Conservation (phyloP, 352 stramenopile species). For the Thraustochytrium striatum region DNA sequence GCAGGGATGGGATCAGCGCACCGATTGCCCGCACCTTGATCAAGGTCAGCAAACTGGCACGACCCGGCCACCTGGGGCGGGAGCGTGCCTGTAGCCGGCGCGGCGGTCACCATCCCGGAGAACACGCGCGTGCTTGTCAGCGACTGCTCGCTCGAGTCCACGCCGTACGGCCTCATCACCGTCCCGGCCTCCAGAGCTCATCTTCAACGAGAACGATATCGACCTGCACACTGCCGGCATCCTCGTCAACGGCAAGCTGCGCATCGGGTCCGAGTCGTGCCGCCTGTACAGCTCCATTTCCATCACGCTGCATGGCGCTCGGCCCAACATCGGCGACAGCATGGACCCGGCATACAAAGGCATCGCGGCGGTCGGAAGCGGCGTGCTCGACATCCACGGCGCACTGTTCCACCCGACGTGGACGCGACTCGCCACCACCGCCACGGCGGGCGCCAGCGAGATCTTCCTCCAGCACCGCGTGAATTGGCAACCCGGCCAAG, state of each 20-base stretch:
- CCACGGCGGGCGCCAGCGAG: neutral
- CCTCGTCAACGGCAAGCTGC: conserved; percentile 53
- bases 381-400: conserved; percentile 56
- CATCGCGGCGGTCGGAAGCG: conserved; percentile 52
- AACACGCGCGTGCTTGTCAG: neutral
- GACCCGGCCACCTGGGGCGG: neutral
- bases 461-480: conserved; percentile 31
- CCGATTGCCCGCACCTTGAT: too few species aligned
- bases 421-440: conserved; percentile 54
- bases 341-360: conserved; percentile 53
- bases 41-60: too few species aligned
- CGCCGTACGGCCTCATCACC: neutral
- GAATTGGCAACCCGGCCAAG: conserved; percentile 55
- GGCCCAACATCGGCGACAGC: neutral
- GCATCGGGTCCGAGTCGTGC: conserved; percentile 55
- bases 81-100: neutral
- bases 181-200: conserved; percentile 7
- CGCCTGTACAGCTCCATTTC: conserved; percentile 49
- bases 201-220: conserved; percentile 33
- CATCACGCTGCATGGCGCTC: conserved; percentile 57
- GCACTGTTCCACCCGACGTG: conserved; percentile 57
- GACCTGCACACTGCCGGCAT: conserved; percentile 46
- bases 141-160: neutral
- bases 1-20: too few species aligned
- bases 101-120: neutral